Base-by-base conservation (phyloP, 352 stramenopile species). In the Phytophthora macrochlamydospora region DNA sequence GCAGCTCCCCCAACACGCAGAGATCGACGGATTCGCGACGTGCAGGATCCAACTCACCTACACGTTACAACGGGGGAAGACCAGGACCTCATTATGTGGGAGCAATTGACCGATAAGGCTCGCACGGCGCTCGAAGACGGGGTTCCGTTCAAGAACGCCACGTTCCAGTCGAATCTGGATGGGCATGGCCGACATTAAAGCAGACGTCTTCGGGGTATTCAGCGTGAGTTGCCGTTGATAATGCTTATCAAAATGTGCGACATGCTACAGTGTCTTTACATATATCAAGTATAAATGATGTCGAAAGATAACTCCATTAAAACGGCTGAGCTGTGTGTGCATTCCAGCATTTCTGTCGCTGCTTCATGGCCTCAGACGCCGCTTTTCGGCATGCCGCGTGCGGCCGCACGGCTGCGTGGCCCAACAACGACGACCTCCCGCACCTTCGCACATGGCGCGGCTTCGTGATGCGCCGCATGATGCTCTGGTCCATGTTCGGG, bases 401-500 rank as follows among this genome's bases (percentile, higher is more conserved):
- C 42, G 48, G 56, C 11, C 55, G 45, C 28, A 57, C 54, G 11
- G 7, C 62, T 6, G 35, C 35, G 24, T 76, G 69, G 69, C 69
- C 64, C 18, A 67, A 76, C 56, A 73, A 73, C 30, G 44, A 76
- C 32, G 68, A 43, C n/a, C 44, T 28, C 0, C 64, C 63, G 6
- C 52, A 76, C 12, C 59, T 76, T 14, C 59, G 43, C 24, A 60
- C 59, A 46, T 45, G 64, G 44, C 58, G 55, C 28, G 68, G 68
- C 2, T 55, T 55, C 32, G 58, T 61, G 31, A 45, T 62, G 24
- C 54, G 49, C 11, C 59, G 55, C 31, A 59, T 76, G 30, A 32
- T 74, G 55, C 37, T 75, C 24, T 67, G 59, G 29, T 67, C 48
- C 2, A 42, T 76, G 48, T 73, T 76, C 40, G 60, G 58, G 28